phyloP scores from a whole-genome alignment of 495 filamentous ascomycete species.

The Daldinia childiae region DNA sequence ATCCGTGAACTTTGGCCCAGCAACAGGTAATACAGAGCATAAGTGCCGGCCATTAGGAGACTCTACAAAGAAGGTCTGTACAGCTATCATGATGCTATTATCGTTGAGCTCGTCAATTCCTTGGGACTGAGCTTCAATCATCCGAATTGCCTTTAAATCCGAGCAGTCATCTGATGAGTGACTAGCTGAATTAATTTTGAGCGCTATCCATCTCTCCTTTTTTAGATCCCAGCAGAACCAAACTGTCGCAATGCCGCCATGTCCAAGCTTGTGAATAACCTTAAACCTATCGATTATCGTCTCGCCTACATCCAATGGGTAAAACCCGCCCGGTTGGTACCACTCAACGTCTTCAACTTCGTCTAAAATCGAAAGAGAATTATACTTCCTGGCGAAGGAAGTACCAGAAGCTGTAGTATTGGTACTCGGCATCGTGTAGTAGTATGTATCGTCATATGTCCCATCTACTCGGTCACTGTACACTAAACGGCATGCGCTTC shows the following conservation, averaged over 20 bases:
- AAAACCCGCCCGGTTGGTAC: background rate
- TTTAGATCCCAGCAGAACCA: background rate
- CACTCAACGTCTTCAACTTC: background rate
- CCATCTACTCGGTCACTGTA: background rate
- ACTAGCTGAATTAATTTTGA: background rate
- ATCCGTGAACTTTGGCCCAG: background rate
- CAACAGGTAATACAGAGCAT: background rate
- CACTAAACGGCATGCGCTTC: background rate
- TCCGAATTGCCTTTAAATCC: background rate
- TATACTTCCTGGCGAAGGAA: background rate
- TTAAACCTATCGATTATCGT: background rate
- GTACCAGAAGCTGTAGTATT: background rate
- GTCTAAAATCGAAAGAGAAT: background rate
- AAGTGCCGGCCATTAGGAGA: background rate
- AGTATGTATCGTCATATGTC: background rate
- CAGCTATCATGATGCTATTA: background rate
- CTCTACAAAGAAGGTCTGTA: background rate
- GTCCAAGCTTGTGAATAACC: background rate
- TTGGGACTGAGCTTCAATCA: background rate
- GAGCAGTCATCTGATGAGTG: background rate
- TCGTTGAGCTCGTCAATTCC: background rate
- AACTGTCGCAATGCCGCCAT: background rate
- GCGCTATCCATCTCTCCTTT: background rate
- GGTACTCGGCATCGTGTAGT: background rate
- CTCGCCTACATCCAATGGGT: background rate